Conservation (phyloP, 805 yeast genomes). For the Sungouiella blattae region DNA sequence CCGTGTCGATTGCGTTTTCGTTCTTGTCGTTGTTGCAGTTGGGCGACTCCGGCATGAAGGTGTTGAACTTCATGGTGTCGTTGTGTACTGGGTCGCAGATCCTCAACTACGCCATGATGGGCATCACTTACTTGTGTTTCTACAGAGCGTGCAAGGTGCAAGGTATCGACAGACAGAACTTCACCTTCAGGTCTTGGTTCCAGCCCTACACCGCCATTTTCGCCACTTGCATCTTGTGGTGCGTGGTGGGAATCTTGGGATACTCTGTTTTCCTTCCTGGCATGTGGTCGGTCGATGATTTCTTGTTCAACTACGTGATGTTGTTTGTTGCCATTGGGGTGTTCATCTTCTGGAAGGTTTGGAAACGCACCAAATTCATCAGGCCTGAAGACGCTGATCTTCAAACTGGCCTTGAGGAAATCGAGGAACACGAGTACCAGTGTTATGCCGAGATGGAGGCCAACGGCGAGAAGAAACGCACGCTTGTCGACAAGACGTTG, state of each 20-base stretch:
- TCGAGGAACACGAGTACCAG: constrained; percentile 48
- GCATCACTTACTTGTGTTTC: constrained; percentile 17
- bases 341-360: constrained; percentile 34
- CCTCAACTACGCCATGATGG: constrained; percentile 19
- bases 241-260: constrained; percentile 58
- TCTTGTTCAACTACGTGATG: constrained; percentile 71
- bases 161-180: constrained; percentile 29
- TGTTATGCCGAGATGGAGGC: constrained; percentile 34
- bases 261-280: constrained; percentile 69
- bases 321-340: constrained; percentile 45
- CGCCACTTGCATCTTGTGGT: constrained; percentile 28
- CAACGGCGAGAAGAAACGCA: constrained; percentile 13
- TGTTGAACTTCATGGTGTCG: constrained; percentile 18
- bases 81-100: constrained; percentile 21
- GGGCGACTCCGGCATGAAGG: constrained; percentile 14
- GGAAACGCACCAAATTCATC: constrained; percentile 34
- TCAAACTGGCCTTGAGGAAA: constrained; percentile 41
- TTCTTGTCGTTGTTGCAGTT: constrained; percentile 19
- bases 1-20: constrained; percentile 16
- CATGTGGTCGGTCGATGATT: constrained; percentile 56
- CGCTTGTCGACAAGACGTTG: constrained; percentile 5
- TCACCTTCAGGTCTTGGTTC: constrained; percentile 43
- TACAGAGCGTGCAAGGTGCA: constrained; percentile 21
- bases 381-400: constrained; percentile 47
- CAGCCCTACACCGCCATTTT: constrained; percentile 38